Evolutionary conservation across 2,329 filamentous ascomycete species (phyloP), one percentile per base, ranked within the genome.

Genomic region (Chaetomium strumarium): DNA sequence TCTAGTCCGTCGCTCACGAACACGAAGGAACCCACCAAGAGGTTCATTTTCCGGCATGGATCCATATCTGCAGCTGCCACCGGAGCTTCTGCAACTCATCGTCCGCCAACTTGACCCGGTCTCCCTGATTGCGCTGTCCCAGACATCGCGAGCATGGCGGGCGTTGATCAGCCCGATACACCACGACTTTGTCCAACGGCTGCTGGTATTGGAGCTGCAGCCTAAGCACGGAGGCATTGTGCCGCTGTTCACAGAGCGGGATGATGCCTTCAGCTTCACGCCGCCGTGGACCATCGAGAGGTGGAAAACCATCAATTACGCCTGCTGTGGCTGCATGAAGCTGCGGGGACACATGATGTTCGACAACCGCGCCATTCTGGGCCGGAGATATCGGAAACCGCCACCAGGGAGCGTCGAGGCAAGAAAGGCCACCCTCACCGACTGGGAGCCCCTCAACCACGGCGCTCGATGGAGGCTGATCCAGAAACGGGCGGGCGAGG

Each of bases 331-430:
- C 30, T 62, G 60, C 39, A 49, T 59, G 51, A 55, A 57, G 40
- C 55, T 62, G 6, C 59, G 49, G 3, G 16, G 56, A 10, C 59
- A 62, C 44, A 56, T 46, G 31, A 56, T 57, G 55, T 62, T 62
- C 29, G 51, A 55, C 46, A 60, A 61, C 56, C 51, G 51, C 48
- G 49, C 54, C 16, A 53, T 62, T 42, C 46, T 59, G 9, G 33
- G 52, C 13, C 52, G 54, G 2, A 44, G 33, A 11, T 45, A 48
- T 12, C 52, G 59, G 20, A 62, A 62, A 31, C 60, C 60, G 1
- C 55, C 52, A 3, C 53, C 47, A 1, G 51, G 44, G 5, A 58
- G 54, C 20, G 13, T 19, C 16, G 56, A 59, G 31, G 49, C 53
- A 3, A 37, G 19, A 5, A 55, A 45, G n/a, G 36, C 40, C 11